Percentiles rank a stretch among this genome's conserved stretches.
phyloP scores from a whole-genome alignment of 2,329 filamentous ascomycete species.

The Thelonectria olida region DNA sequence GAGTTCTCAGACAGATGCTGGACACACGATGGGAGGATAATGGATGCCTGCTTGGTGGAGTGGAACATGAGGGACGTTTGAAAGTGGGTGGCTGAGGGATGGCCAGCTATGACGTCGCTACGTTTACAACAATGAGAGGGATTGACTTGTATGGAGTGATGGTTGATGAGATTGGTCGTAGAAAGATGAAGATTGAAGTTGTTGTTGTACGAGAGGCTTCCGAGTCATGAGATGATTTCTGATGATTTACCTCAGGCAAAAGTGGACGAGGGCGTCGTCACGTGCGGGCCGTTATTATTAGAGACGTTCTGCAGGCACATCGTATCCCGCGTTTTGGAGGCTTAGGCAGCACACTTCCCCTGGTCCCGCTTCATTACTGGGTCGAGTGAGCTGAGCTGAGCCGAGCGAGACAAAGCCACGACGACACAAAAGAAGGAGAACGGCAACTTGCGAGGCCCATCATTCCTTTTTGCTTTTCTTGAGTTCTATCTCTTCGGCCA shows the following conservation, averaged over 20 bases:
- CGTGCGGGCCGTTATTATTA: neutral
- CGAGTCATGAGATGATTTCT: neutral
- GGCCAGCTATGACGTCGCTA: neutral
- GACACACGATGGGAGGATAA: no score
- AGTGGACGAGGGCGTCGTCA: neutral
- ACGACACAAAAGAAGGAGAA: conserved; percentile 1
- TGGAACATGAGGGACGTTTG: neutral
- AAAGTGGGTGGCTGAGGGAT: neutral
- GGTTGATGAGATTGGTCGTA: neutral
- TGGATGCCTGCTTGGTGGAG: neutral
- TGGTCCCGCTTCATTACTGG: conserved; percentile 25
- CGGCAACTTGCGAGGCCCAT: neutral
- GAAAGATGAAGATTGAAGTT: neutral
- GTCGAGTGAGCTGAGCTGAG: conserved; percentile 24
- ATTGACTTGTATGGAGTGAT: neutral
- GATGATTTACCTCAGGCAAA: neutral
- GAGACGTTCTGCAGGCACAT: neutral
- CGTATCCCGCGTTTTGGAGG: conserved; percentile 3
- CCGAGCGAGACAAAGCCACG: conserved; percentile 30
- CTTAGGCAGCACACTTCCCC: conserved; percentile 39
- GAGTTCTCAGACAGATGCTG: no score
- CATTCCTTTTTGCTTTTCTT: neutral
- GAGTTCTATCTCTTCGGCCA: neutral
- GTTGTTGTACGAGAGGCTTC: no score
- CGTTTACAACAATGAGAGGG: neutral